phyloP scores from a whole-genome alignment of 2,329 filamentous ascomycete species.

The Fusarium sulawesiense region DNA sequence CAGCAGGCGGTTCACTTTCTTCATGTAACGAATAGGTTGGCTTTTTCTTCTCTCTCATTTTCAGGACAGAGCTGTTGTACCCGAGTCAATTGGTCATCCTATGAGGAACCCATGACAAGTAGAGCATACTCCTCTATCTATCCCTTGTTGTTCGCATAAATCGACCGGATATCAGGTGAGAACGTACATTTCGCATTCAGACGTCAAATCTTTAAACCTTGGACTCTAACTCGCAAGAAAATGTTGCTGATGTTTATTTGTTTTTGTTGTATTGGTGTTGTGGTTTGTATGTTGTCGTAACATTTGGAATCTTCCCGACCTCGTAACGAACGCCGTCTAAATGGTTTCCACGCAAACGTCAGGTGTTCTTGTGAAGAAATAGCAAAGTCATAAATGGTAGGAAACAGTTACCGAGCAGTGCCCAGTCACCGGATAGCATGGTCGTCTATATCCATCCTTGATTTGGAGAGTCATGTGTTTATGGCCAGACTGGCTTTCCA shows the following conservation, averaged over 20 bases:
- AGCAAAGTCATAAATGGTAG: slow-evolving; percentile 24
- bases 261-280: not conserved
- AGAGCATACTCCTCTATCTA: slow-evolving; percentile 9
- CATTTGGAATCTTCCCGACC: slow-evolving; percentile 21
- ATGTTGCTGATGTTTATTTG: slow-evolving; percentile 3
- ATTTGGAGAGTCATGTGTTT: slow-evolving; percentile 3
- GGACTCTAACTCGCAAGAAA: slow-evolving; percentile 34
- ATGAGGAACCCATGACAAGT: not conserved
- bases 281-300: slow-evolving; percentile 23
- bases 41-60: slow-evolving; percentile 12
- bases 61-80: slow-evolving; percentile 10
- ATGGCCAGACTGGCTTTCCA: not conserved
- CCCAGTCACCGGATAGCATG: slow-evolving; percentile 4
- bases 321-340: slow-evolving; percentile 44
- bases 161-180: slow-evolving; percentile 19
- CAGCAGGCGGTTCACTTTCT: slow-evolving; percentile 25
- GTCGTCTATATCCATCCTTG: slow-evolving; percentile 14
- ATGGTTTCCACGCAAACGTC: slow-evolving; percentile 37
- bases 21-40: slow-evolving; percentile 22
- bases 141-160: slow-evolving; percentile 10
- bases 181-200: slow-evolving; percentile 7
- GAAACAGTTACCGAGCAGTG: not conserved
- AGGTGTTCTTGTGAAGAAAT: slow-evolving; percentile 14
- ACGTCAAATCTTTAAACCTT: slow-evolving; percentile 11
- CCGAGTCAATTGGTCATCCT: not conserved